Percentiles rank a stretch among this genome's conserved stretches.
phyloP scores from a whole-genome alignment of 73 alveolate species.

The Paraurostyla sp. region DNA sequence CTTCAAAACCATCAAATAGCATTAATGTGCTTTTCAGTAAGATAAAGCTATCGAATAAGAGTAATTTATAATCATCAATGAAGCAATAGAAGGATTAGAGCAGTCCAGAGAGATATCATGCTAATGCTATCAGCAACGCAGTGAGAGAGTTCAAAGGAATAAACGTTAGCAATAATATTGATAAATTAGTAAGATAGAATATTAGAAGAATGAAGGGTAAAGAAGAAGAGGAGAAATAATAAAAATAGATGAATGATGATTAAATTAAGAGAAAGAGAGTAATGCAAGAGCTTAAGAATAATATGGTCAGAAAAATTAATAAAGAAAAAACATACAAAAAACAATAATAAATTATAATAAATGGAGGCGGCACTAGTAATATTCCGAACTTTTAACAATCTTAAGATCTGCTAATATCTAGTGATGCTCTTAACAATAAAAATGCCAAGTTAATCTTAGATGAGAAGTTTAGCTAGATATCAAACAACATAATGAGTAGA shows the following conservation, averaged over 20 bases:
- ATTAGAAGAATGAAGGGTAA: not conserved
- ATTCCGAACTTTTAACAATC: not conserved
- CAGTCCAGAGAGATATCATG: slow-evolving; percentile 40
- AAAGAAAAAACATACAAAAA: slow-evolving; percentile 27
- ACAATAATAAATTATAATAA: not conserved
- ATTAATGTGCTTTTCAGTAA: slow-evolving; percentile 25
- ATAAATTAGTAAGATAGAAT: slow-evolving; percentile 36
- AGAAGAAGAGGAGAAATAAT: slow-evolving; percentile 26
- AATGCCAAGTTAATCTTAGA: not conserved
- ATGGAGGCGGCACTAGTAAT: too few relatives aligned
- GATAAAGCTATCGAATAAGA: not conserved
- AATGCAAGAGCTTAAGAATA: not conserved
- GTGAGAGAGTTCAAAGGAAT: slow-evolving; percentile 8
- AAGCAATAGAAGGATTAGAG: not conserved
- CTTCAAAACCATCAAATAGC: not conserved
- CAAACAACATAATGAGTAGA: not conserved
- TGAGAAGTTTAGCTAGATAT: not conserved
- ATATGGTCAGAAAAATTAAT: slow-evolving; percentile 23
- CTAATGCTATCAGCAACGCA: not conserved
- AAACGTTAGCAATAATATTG: not conserved
- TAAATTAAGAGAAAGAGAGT: not conserved
- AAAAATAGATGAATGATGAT: not conserved
- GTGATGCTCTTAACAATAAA: not conserved
- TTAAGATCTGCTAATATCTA: not conserved
- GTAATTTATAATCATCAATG: not conserved